phyloP scores from a whole-genome alignment of 2,329 filamentous ascomycete species.

The Sclerotinia borealis region DNA sequence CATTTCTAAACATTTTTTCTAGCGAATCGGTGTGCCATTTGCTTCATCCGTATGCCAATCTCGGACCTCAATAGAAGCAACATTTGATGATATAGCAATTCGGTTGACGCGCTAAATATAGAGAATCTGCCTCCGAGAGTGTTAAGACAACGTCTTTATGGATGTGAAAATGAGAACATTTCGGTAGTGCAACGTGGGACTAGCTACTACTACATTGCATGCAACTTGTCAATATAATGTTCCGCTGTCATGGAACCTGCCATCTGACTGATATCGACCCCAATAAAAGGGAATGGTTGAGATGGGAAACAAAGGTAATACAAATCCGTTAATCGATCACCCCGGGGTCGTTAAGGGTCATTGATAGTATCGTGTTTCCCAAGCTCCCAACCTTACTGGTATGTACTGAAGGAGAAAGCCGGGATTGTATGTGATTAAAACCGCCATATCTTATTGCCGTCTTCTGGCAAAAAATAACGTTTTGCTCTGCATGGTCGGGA shows the following conservation, averaged over 20 bases:
- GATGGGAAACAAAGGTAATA: neutral
- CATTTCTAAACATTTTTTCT: neutral
- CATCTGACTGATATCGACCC: neutral
- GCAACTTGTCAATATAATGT: neutral
- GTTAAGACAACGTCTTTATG: neutral
- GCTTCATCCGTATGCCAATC: neutral
- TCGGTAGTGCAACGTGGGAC: neutral
- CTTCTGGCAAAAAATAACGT: neutral
- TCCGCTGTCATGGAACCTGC: neutral
- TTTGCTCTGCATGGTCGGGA: neutral
- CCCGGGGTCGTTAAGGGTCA: neutral
- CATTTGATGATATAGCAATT: neutral
- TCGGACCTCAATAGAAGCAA: neutral
- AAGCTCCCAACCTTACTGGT: neutral
- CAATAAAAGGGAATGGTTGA: neutral
- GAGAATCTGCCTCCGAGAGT: neutral
- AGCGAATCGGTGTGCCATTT: neutral
- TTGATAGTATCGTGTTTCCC: neutral
- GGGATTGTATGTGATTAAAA: neutral
- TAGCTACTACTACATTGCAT: neutral
- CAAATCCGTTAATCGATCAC: neutral
- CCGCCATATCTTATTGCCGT: neutral
- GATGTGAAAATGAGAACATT: neutral
- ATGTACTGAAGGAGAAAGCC: neutral
- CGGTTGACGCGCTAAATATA: neutral